A percentile compares a stretch with the other conserved stretches of the same genome.
phyloP scores from a whole-genome alignment of 2,329 filamentous ascomycete species.

The Eurotiales sp. region DNA sequence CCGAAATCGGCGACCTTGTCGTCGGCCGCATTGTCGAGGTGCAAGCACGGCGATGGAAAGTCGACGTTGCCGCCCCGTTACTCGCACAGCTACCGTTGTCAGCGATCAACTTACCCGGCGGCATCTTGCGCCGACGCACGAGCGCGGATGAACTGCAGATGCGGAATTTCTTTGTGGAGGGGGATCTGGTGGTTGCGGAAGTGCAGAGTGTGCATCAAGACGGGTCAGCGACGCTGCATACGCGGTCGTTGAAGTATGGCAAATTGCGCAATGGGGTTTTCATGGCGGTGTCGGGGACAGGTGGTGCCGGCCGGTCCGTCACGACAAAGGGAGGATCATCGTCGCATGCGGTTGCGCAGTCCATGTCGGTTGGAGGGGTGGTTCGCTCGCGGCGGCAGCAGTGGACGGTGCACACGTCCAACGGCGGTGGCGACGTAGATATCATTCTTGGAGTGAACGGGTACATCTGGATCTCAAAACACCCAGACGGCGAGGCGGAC shows the following conservation, averaged over 20 bases:
- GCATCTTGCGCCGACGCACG: conserved; percentile 84
- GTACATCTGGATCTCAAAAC: conserved; percentile 92
- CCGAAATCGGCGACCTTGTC: conserved; percentile 93
- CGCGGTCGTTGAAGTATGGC: conserved; percentile 85
- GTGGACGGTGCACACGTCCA: conserved; percentile 63
- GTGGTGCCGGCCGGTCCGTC: conserved; percentile 49
- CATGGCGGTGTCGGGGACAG: conserved; percentile 73
- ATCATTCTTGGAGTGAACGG: conserved; percentile 92
- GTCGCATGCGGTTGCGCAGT: conserved; percentile 58
- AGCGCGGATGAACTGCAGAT: conserved; percentile 97
- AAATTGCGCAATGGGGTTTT: conserved; percentile 94
- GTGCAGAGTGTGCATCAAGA: conserved; percentile 87
- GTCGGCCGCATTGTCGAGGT: conserved; percentile 92
- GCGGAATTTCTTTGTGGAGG: conserved; percentile 93
- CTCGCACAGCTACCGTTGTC: conserved; percentile 81
- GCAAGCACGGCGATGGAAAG: conserved; percentile 89
- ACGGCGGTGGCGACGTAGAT: conserved; percentile 62
- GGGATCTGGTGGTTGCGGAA: conserved; percentile 89
- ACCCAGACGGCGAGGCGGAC: conserved; percentile 55
- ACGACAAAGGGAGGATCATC: conserved; percentile 28
- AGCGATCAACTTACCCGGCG: conserved; percentile 91
- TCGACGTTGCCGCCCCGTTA: conserved; percentile 85
- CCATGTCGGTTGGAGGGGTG: conserved; percentile 70
- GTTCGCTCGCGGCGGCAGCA: conserved; percentile 80
- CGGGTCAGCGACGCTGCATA: conserved; percentile 83